phyloP scores from a whole-genome alignment of 2,329 filamentous ascomycete genomes.

The Dendryphion nanum region DNA sequence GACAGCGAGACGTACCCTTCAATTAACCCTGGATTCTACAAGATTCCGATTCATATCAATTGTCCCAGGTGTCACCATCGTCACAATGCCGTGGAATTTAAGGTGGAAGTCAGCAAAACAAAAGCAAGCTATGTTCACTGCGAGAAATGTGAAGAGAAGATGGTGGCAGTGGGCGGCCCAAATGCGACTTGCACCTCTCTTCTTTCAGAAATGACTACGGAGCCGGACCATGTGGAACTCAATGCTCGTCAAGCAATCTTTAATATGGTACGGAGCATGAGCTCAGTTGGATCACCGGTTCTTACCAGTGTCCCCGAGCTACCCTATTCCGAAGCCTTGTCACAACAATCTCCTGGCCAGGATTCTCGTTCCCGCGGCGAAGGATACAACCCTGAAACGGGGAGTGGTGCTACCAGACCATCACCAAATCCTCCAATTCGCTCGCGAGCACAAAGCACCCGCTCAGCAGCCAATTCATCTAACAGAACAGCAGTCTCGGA shows the following conservation, averaged over 20 bases:
- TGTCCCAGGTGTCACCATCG: conserved; percentile 29
- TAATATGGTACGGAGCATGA: conserved; percentile 19
- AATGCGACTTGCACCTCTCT: conserved; percentile 26
- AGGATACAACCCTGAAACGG: too few species aligned
- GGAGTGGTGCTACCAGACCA: too few species aligned
- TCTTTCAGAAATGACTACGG: conserved; percentile 17
- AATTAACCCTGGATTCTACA: conserved; percentile 19
- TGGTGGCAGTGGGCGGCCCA: conserved; percentile 22
- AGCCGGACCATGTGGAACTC: conserved; percentile 14
- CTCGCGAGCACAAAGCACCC: too few species aligned
- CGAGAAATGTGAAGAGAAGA: conserved; percentile 20
- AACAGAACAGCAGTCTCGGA: too few species aligned
- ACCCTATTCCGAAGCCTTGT: too few species aligned
- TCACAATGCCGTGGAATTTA: conserved; percentile 20
- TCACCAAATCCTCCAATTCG: too few species aligned
- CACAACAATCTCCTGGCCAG: too few species aligned
- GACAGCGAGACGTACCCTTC: conserved; percentile 11
- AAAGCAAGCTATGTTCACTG: conserved; percentile 19
- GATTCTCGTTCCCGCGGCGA: too few species aligned
- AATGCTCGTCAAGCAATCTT: conserved; percentile 17
- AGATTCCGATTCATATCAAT: conserved; percentile 21
- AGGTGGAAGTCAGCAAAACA: conserved; percentile 14
- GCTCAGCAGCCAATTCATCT: too few species aligned
- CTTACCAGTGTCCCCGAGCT: conserved; percentile 16
- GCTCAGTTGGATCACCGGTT: conserved; percentile 13